Evolutionary conservation across 176 grass and related monocot genomes (phyloP), one percentile per base, ranked within the genome.

Genomic region (Ensete glaucum): DNA sequence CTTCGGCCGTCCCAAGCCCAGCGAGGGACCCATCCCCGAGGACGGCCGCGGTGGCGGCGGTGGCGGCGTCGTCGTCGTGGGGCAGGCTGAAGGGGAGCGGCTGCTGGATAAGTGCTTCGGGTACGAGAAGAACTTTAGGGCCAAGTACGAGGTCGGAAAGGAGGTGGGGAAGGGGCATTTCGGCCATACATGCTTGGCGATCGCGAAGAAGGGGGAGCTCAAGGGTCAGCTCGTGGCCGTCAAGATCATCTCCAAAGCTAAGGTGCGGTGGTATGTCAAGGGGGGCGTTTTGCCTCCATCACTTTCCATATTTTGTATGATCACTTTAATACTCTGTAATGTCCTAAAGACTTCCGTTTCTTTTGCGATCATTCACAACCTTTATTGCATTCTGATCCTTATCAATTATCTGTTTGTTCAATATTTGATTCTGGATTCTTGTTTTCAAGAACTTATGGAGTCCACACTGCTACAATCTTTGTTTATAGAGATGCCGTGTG

Each of bases 221-320:
- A 91, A 84, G 81, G 91, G 96, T 51, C 91, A 99, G 49, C 57
- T 84, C 34, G 67, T 99, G 66, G 96, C 96, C 52, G 86, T 92
- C 78, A 99, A 99, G 86, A 88, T 99, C 81, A 99, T 99, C 79
- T 87, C 96, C 50, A 99, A 99, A 78, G 83, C 91, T 57, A 99
- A 95, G 96, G 96, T 99, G 52, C 80, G 49, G 29, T 80, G 49
- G 9, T 68, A 62, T 66, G 34, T 84, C 66, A 16, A 79, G 78
- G 21, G 59, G 62, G n/a, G 19, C 52, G 70, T 79, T 64, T 71
- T 76, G 77, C 8, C 73, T 80, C 25, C 52, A 56, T 51, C 59
- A 15, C 43, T 13, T 53, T 73, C 63, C 8, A 21, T 50, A 43
- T 20, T 64, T 17, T 13, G 16, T 80, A 74, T 71, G 19, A 15